A percentile compares a stretch with the other conserved stretches of the same genome.
These are phyloP conservation scores for Rubus parviflorus DNA, from an alignment of 306 rosid species.

Conservation along the genomic window DNA sequence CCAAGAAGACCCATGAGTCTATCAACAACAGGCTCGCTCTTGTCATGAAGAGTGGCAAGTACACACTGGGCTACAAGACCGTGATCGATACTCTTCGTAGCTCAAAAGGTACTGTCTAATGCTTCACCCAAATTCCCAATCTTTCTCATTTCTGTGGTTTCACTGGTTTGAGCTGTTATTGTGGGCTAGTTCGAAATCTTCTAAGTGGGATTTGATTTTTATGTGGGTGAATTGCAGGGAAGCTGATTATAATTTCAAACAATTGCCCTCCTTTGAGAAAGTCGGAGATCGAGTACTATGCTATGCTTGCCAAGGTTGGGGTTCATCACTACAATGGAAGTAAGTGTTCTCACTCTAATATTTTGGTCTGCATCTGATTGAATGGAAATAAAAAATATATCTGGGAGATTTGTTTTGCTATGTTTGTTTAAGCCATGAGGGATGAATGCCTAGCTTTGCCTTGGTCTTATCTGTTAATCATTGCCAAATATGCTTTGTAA, in stretches of 20 bases:
- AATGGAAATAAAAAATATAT: too few relatives aligned
- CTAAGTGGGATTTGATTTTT: neutral
- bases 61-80: slow-evolving; percentile 44
- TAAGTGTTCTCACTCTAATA: slow-evolving; percentile 20
- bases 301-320: slow-evolving; percentile 52
- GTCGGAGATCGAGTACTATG: slow-evolving; percentile 54
- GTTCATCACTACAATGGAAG: slow-evolving; percentile 57
- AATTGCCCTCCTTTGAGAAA: slow-evolving; percentile 47
- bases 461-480: neutral
- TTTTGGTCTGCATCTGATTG: neutral
- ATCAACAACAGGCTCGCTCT: slow-evolving; percentile 47
- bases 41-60: slow-evolving; percentile 50
- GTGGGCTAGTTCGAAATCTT: too few relatives aligned
- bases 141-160: neutral
- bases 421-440: neutral
- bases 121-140: neutral
- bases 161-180: neutral
- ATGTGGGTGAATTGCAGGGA: slow-evolving; percentile 25
- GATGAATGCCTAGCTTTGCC: neutral
- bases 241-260: slow-evolving; percentile 47
- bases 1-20: slow-evolving; percentile 52
- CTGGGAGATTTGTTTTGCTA: neutral
- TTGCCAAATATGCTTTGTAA: neutral
- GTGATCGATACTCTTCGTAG: slow-evolving; percentile 40
- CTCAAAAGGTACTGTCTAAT: slow-evolving; percentile 34